Conservation (phyloP, 805 yeast genomes). For the Zygoascus ofunaensis region DNA sequence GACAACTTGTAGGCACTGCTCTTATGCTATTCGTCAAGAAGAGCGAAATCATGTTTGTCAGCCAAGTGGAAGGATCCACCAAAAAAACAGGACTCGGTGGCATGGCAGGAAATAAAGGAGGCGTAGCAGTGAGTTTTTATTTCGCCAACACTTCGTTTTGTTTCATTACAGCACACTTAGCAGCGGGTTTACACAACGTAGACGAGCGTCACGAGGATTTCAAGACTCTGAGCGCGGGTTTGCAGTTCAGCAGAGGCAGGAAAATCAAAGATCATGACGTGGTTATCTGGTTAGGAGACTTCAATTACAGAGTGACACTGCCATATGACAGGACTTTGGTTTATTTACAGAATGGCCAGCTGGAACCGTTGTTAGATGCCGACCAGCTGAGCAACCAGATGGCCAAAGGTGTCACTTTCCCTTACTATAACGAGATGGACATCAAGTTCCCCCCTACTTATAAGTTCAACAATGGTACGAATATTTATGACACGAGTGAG, state of each 20-base stretch:
- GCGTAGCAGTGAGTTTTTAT: conserved; percentile 82
- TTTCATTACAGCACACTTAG: conserved; percentile 82
- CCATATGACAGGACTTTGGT: conserved; percentile 66
- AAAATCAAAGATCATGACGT: conserved; percentile 76
- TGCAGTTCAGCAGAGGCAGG: conserved; percentile 69
- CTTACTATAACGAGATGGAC: conserved; percentile 65
- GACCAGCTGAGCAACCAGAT: conserved; percentile 80
- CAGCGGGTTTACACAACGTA: conserved; percentile 79
- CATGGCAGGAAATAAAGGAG: conserved; percentile 95
- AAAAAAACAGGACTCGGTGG: conserved; percentile 96
- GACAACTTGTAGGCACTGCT: conserved; percentile 86
- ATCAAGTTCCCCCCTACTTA: conserved; percentile 83
- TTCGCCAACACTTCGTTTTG: conserved; percentile 75
- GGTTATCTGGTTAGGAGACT: conserved; percentile 90
- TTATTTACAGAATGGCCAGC: conserved; percentile 39
- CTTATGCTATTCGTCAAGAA: conserved; percentile 61
- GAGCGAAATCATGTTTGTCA: conserved; percentile 48
- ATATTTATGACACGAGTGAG: conserved; percentile 76
- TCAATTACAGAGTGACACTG: conserved; percentile 69
- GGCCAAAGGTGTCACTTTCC: conserved; percentile 61
- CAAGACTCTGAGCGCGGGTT: conserved; percentile 61
- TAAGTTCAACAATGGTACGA: conserved; percentile 80
- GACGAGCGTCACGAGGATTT: conserved; percentile 84
- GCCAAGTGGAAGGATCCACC: conserved; percentile 86
- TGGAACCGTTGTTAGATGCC: conserved; percentile 44